Percentiles rank a stretch among this genome's conserved stretches.
phyloP scores from a whole-genome alignment of 306 rosid genomes.

The Casuarina cunninghamiana region DNA sequence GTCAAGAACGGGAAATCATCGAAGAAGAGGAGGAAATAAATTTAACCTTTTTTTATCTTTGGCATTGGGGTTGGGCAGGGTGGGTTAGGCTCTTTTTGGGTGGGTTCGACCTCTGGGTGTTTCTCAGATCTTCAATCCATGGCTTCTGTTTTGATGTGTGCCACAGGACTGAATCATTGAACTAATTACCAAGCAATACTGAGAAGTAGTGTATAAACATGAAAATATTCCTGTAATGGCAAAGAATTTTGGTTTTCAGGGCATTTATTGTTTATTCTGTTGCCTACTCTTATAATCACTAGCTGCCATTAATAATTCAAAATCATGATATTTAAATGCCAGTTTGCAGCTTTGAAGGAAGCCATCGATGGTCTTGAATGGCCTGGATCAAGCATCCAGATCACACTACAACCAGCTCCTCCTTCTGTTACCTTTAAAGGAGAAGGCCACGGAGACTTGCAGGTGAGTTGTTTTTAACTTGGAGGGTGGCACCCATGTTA shows the following conservation, averaged over 20 bases:
- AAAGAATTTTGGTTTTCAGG: not conserved
- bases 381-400: constrained; percentile 94
- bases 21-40: constrained; percentile 44
- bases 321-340: constrained; percentile 26
- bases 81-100: too few relatives aligned
- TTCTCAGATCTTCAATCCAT: not conserved
- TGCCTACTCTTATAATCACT: not conserved
- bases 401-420: constrained; percentile 68
- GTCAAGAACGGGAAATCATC: constrained; percentile 46
- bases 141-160: not conserved
- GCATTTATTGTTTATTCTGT: not conserved
- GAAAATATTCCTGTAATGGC: not conserved
- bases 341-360: constrained; percentile 91
- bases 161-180: not conserved
- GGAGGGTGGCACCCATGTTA: constrained; percentile 1
- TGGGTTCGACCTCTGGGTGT: not conserved
- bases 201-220: not conserved
- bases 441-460: constrained; percentile 96
- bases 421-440: constrained; percentile 79
- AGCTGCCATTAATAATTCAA: constrained; percentile 18
- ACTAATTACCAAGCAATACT: not conserved
- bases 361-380: constrained; percentile 97
- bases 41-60: not conserved
- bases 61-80: too few relatives aligned
- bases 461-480: constrained; percentile 48